Evolutionary conservation across 2,329 filamentous ascomycete species (phyloP), one percentile per base, ranked within the genome.

Genomic region (Proliferodiscus dingleyae): DNA sequence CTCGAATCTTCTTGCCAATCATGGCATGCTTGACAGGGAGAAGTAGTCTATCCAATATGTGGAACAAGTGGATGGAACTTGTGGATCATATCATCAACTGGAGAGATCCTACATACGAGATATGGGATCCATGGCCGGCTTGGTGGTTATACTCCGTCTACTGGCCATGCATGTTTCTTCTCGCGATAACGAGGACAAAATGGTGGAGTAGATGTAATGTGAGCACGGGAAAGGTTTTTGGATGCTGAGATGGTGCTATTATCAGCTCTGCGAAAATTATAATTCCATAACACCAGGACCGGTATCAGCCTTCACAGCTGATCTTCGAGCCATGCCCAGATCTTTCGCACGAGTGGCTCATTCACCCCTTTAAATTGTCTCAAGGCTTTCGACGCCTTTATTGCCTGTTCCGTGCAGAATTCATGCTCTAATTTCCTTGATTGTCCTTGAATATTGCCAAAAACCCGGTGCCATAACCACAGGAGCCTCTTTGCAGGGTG

Each of bases 141-240:
- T 74, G 77, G 63, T 73, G 73, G 67, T 61, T 80, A 41, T 76
- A 77, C 47, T 75, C 80, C 52, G 63, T 78, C 3, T 79, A 76
- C 53, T 77, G 73, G 69, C 78, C 78, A 0, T 45, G 66, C 18
- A 67, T 65, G 47, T 81, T 87, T 55, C 37, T 71, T 5, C 59
- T 57, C 45, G 69, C 65, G 40, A 66, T 75, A 45, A 61, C 61
- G 56, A 60, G 60, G 3, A 71, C 77, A 1, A 69, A 59, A 50
- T 68, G 66, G 46, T 87, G 83, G 83, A 81, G 75, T 50, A 69
- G 81, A 49, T 61, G 84, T 29, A 87, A 87, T 62, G 79, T 86
- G 3, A 84, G 81, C 56, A 87, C 83, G 10, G 73, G 70, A 21
- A 81, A 78, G 63, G 70, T 80, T 61, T 80, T 80, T 58, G 64